These are phyloP conservation scores for Pseudomonodictys pantanalensis DNA, from an alignment of 495 filamentous ascomycete genomes.

Conservation along the genomic window DNA sequence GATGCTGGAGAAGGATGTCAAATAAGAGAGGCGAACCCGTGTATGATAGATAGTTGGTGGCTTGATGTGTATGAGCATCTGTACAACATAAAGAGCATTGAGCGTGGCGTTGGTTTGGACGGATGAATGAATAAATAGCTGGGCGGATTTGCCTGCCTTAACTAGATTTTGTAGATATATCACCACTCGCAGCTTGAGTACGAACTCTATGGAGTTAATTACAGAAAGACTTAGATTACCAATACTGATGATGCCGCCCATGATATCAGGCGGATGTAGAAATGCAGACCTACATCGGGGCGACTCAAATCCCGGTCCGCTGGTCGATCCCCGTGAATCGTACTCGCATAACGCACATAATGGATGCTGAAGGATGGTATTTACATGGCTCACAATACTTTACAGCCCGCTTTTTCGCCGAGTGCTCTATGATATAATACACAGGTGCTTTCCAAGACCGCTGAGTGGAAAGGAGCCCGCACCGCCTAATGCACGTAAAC, in stretches of 20 bases:
- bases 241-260: too few relatives aligned
- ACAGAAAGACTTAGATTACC: too few relatives aligned
- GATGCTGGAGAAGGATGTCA: constrained; percentile 74
- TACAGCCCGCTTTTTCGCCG: constrained; percentile 1
- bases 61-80: constrained; percentile 9
- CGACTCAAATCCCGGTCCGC: too few relatives aligned
- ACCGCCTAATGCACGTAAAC: not conserved
- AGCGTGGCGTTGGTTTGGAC: constrained; percentile 26
- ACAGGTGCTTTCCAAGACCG: not conserved
- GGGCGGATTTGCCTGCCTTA: too few relatives aligned
- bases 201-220: too few relatives aligned
- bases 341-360: too few relatives aligned
- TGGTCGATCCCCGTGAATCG: too few relatives aligned
- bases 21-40: not conserved
- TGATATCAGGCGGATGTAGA: too few relatives aligned
- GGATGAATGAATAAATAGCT: not conserved
- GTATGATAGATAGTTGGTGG: not conserved
- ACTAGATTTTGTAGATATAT: not conserved
- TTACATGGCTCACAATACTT: constrained; percentile 1
- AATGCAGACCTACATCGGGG: too few relatives aligned
- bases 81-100: constrained; percentile 16
- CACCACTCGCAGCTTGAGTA: too few relatives aligned
- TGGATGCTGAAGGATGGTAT: too few relatives aligned
- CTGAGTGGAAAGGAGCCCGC: constrained; percentile 4
- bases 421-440: constrained; percentile 17